phyloP scores from a whole-genome alignment of 1,139 yeast species.

The Sugiyamaella neomexicana region DNA sequence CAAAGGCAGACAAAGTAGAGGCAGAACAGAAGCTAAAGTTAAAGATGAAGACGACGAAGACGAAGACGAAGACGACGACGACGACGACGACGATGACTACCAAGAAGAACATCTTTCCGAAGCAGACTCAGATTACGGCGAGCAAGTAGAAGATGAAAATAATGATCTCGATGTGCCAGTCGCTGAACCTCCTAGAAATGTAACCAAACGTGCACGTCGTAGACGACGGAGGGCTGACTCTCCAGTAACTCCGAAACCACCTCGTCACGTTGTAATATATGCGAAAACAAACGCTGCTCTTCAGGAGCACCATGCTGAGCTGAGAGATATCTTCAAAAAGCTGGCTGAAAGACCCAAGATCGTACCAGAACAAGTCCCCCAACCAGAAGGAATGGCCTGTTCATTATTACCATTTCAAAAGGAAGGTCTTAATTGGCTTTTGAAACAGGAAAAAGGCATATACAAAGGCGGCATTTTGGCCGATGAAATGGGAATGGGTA shows the following conservation, averaged over 20 bases:
- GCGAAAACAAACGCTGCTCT: conserved; percentile 53
- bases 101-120: neutral
- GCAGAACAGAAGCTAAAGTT: neutral
- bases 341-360: conserved; percentile 54
- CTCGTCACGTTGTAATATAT: conserved; percentile 16
- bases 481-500: conserved; percentile 99
- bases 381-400: conserved; percentile 77
- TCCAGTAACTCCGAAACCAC: conserved; percentile 10
- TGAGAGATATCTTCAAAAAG: conserved; percentile 68
- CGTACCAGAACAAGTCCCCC: conserved; percentile 60
- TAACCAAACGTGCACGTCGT: too few species aligned
- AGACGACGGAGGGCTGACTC: too few species aligned
- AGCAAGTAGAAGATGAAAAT: neutral
- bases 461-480: conserved; percentile 94
- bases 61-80: conserved; percentile 5
- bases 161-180: neutral
- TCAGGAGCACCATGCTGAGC: conserved; percentile 73
- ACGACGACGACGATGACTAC: neutral
- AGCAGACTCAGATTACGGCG: neutral
- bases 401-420: conserved; percentile 82
- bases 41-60: neutral
- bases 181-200: too few species aligned
- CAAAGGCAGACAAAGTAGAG: neutral
- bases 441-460: conserved; percentile 73
- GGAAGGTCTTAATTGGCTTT: conserved; percentile 90